Evolutionary conservation across 2,329 filamentous ascomycete genomes (phyloP), one percentile per base, ranked within the genome.

Genomic region (Botrytis byssoidea): DNA sequence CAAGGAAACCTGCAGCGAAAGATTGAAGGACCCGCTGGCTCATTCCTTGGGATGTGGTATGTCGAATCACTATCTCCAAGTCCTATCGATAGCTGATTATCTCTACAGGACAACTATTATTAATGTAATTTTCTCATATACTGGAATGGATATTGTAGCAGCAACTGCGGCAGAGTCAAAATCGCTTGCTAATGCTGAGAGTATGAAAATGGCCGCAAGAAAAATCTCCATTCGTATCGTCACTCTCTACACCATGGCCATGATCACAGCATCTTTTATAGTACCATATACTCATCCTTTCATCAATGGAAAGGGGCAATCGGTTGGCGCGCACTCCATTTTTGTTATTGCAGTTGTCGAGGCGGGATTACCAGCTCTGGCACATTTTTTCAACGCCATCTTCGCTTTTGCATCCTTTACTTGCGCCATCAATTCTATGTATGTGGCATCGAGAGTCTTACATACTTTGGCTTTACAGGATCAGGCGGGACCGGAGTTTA

Each of bases 181-280:
- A 67, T 77, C 80, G 4, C 79, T 83, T 7, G 75, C 81, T 16
- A 78, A 83, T 63, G 79, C 82, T 0, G 83, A 83, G 72, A 81
- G 79, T 73, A 83, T 83, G 80, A 84, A 84, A 73, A 83, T 84
- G 82, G 82, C 81, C 4, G 80, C 82, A 22, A 78, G 83, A 59
- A 84, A 84, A 71, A 82, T 83, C 72, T 81, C 80, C 73, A 79
- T 83, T 20, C 81, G 83, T 70, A 80, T 83, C 55, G 78, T 83
- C 64, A 76, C 76, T 3, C 71, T 81, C 8, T 81, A 81, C 37
- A 66, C 75, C 1, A 68, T 81, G 37, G 77, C 76, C 9, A 78
- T 81, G 67, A 68, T 80, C 1, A 75, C 75, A 10, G 76, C 76
- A 16, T 79, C 78, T 14, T 84, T 83, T 32, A 78, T 83, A 32